Conservation (phyloP, 208 protist genomes). For the Leishmania tropica region DNA sequence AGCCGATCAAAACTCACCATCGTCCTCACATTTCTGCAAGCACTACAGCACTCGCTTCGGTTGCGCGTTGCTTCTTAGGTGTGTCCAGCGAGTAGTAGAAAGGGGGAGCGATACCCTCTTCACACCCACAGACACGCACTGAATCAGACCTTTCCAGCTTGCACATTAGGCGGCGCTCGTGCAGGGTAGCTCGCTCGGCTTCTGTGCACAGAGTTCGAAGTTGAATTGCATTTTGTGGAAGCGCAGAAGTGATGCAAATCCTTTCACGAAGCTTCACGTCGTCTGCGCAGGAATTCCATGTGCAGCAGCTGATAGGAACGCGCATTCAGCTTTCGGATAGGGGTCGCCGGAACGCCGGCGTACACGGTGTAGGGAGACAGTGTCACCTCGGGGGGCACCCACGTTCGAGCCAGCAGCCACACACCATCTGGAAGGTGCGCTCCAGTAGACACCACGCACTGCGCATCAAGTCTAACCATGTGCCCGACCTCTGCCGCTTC, state of each 20-base stretch:
- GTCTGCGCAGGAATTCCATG: constrained; percentile 40
- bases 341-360: constrained; percentile 45
- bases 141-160: not conserved
- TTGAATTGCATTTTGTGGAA: not conserved
- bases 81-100: not conserved
- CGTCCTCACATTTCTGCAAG: not conserved
- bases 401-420: constrained; percentile 52
- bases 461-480: constrained; percentile 62
- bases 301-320: constrained; percentile 45
- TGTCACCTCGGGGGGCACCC: constrained; percentile 51
- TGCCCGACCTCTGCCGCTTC: constrained; percentile 55
- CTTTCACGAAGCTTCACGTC: not conserved
- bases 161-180: not conserved
- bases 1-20: not conserved
- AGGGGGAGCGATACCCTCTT: not conserved
- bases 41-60: not conserved
- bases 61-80: not conserved
- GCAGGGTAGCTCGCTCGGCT: not conserved
- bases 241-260: not conserved
- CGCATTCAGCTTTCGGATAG: constrained; percentile 42
- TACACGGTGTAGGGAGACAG: constrained; percentile 70
- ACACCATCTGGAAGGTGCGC: constrained; percentile 61
- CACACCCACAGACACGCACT: not conserved
- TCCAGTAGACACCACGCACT: constrained; percentile 57
- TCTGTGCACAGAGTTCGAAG: not conserved